phyloP scores from a whole-genome alignment of 106 monocot species.

The Ottelia alismoides region DNA sequence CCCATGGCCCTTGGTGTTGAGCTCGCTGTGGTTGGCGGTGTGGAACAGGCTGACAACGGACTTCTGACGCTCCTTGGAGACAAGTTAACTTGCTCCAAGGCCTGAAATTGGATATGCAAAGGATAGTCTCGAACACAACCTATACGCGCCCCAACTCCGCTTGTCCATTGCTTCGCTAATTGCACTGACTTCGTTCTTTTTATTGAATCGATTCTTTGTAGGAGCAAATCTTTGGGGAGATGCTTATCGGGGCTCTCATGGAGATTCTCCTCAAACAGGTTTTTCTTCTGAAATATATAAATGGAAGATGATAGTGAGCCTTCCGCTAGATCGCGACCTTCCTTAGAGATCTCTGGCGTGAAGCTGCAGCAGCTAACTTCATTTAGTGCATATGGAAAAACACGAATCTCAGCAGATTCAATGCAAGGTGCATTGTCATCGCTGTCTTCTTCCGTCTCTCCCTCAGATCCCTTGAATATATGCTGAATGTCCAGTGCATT shows the following conservation, averaged over 20 bases:
- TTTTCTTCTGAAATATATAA: conserved; percentile 27
- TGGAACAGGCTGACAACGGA: too few species aligned
- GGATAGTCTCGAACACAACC: conserved; percentile 63
- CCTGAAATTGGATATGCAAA: conserved; percentile 33
- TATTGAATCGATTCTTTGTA: conserved; percentile 42
- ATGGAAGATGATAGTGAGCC: not conserved
- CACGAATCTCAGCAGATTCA: not conserved
- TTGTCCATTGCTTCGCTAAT: conserved; percentile 13
- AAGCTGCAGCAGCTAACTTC: not conserved
- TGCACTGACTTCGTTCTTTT: conserved; percentile 19
- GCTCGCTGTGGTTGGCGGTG: too few species aligned
- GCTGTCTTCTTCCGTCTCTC: conserved; percentile 10
- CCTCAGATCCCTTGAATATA: conserved; percentile 7
- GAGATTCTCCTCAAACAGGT: conserved; percentile 22
- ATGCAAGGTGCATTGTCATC: not conserved
- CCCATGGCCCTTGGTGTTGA: too few species aligned
- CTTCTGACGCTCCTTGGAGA: conserved; percentile 23
- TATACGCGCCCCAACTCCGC: conserved; percentile 38
- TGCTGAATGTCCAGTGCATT: not conserved
- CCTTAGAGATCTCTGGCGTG: not conserved
- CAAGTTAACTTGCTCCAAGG: conserved; percentile 47
- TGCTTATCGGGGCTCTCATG: conserved; percentile 1
- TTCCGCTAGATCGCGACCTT: not conserved
- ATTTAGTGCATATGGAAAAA: not conserved
- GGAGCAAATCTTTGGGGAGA: conserved; percentile 29